Percentiles rank a stretch among this genome's conserved stretches.
These are phyloP conservation scores for Obelidium mucronatum DNA, from an alignment of 192 early-diverging fungal genomes.

Conservation along the genomic window DNA sequence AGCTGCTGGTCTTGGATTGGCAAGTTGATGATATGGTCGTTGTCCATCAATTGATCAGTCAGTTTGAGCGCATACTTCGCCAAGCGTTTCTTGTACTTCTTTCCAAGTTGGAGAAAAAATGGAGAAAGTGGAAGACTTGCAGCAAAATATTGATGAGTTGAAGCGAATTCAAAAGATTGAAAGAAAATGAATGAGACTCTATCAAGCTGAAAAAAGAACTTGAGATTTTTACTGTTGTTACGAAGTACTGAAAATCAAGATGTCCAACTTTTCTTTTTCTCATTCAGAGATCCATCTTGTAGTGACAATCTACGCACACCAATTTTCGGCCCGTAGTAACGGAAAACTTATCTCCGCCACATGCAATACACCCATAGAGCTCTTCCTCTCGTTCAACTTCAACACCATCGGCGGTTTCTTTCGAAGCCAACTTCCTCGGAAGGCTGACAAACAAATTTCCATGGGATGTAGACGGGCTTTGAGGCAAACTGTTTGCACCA, in stretches of 20 bases:
- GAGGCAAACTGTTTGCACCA: no score
- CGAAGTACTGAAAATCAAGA: not conserved
- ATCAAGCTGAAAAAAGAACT: not conserved
- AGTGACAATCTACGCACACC: constrained; percentile 27
- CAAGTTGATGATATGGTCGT: no score
- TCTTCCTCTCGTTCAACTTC: not conserved
- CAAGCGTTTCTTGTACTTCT: not conserved
- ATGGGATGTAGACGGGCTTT: not conserved
- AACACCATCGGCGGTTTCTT: not conserved
- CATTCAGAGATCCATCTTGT: constrained; percentile 2
- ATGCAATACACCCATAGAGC: not conserved
- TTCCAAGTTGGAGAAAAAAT: not conserved
- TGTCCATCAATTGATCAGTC: no score
- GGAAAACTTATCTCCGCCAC: constrained; percentile 14
- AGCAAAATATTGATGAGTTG: not conserved
- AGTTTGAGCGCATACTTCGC: no score
- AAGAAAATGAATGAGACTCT: not conserved
- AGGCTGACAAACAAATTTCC: not conserved
- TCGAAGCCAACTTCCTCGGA: not conserved
- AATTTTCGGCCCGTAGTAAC: not conserved
- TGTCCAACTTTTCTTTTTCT: no score
- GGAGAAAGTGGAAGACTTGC: not conserved
- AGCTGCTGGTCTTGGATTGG: no score
- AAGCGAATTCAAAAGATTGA: not conserved
- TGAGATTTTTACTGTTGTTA: not conserved